Base-by-base conservation (phyloP, 805 yeast species). In the Yarrowia divulgata region DNA sequence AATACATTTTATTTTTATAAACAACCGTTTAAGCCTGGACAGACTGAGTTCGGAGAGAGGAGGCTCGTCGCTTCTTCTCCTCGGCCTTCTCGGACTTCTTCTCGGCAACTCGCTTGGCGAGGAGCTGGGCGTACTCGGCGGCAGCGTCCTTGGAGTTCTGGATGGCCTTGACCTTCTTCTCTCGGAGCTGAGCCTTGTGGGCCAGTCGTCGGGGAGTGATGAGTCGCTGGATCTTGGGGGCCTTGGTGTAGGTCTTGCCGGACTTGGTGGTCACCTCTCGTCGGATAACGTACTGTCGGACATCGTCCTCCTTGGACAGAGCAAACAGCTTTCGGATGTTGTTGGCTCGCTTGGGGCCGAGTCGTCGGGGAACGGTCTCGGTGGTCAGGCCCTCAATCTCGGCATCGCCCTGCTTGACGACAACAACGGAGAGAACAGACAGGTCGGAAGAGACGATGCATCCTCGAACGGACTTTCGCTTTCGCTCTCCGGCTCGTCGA, bases 271-370 rank as follows among this genome's bases (percentile, higher is more conserved):
- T 89, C 77, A 95, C 90, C 84, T 94, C 97, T 87, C 99, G 93
- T 88, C 98, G 95, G 81, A 95, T 89, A 78, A 95, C 99, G 85
- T 87, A 95, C 85, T 87, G 85, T 82, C 91, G 88, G 75, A 90
- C 94, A 79, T 91, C 97, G 79, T 90, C 96, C 83, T 90, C 97
- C 87, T 91, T 90, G 85, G 96, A 82, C 80, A 92, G 90, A 86
- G 98, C 98, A 82, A 91, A 95, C 97, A 95, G 95, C 86, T 95
- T 94, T 90, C 98, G 93, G 85, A 95, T 95, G 94, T 94, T 85
- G 96, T 93, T 94, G 81, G 99, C 99, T 90, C 99, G 93, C 97
- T 95, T 95, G 85, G 99, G 99, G 81, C 99, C 99, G 82, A 95
- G 90, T 89, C 98, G 93, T 90, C 94, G 95, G 86, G 99, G 97